Conservation (phyloP, 441 rosid species). For the Dalechampia spathulata region DNA sequence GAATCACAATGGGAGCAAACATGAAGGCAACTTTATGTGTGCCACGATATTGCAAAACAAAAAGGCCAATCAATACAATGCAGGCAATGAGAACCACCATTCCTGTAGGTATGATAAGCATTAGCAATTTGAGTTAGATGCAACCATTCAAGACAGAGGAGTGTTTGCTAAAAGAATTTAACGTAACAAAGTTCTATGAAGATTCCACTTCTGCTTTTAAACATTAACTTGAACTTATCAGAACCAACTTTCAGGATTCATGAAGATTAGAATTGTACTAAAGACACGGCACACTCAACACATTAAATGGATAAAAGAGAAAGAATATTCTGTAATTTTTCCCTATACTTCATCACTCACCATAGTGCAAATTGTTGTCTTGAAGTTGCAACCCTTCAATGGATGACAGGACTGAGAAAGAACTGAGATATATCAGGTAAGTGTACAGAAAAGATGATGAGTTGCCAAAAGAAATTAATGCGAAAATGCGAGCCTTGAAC, state of each 20-base stretch:
- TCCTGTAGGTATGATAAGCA: conserved; percentile 36
- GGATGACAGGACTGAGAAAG: conserved; percentile 67
- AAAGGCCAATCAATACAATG: conserved; percentile 68
- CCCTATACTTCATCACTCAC: conserved; percentile 35
- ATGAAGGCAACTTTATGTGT: conserved; percentile 59
- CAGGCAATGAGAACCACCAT: conserved; percentile 60
- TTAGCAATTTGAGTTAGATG: conserved; percentile 18
- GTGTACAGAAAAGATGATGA: background rate
- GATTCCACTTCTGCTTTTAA: background rate
- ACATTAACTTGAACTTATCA: too few species aligned
- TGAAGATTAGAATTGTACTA: too few species aligned
- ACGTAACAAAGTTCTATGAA: background rate
- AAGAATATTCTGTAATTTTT: background rate
- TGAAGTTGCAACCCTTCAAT: conserved; percentile 58
- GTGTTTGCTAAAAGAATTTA: conserved; percentile 1
- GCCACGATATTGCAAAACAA: conserved; percentile 84
- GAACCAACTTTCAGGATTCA: too few species aligned
- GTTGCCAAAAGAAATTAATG: background rate
- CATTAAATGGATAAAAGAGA: background rate
- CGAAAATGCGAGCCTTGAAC: conserved; percentile 1
- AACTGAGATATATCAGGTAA: conserved; percentile 14
- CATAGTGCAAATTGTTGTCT: conserved; percentile 36
- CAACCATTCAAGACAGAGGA: background rate
- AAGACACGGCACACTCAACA: background rate
- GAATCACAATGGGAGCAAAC: conserved; percentile 69